Conservation (phyloP, 2,329 filamentous ascomycete genomes). For the Arachnomyces sp. region DNA sequence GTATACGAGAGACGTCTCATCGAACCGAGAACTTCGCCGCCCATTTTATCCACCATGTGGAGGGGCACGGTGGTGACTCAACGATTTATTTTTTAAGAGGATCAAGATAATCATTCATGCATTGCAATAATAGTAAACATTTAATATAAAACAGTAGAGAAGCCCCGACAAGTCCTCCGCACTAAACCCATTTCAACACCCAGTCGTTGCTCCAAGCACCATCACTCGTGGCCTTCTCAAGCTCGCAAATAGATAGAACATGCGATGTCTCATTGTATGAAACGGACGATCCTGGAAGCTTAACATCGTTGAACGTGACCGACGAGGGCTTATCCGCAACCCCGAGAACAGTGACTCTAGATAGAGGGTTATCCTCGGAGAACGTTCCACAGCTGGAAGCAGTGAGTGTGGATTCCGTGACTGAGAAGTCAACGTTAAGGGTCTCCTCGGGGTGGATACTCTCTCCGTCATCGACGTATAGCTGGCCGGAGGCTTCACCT, state of each 20-base stretch:
- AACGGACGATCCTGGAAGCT: constrained; percentile 37
- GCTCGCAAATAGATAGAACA: constrained; percentile 43
- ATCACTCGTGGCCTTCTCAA: constrained; percentile 40
- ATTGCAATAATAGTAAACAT: no score
- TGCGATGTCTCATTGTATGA: constrained; percentile 41
- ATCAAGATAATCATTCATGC: no score
- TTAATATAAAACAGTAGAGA: no score
- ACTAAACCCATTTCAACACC: constrained; percentile 45
- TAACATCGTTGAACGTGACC: constrained; percentile 46
- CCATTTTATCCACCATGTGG: no score
- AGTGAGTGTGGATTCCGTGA: constrained; percentile 37
- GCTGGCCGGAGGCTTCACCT: constrained; percentile 49
- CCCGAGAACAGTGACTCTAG: constrained; percentile 57
- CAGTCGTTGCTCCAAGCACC: constrained; percentile 54
- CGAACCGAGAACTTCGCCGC: no score
- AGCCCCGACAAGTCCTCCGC: neutral
- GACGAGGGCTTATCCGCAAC: constrained; percentile 33
- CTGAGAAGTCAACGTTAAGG: constrained; percentile 46
- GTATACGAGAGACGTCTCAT: no score
- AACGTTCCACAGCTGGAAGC: constrained; percentile 45
- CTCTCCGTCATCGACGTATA: constrained; percentile 71
- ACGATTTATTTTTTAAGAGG: no score
- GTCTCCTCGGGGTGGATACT: constrained; percentile 50
- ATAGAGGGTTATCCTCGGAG: constrained; percentile 49
- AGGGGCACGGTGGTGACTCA: no score